These are phyloP conservation scores for Pseudomicrostroma phylloplanum DNA, from an alignment of 1,284 basidiomycete species.

Conservation along the genomic window DNA sequence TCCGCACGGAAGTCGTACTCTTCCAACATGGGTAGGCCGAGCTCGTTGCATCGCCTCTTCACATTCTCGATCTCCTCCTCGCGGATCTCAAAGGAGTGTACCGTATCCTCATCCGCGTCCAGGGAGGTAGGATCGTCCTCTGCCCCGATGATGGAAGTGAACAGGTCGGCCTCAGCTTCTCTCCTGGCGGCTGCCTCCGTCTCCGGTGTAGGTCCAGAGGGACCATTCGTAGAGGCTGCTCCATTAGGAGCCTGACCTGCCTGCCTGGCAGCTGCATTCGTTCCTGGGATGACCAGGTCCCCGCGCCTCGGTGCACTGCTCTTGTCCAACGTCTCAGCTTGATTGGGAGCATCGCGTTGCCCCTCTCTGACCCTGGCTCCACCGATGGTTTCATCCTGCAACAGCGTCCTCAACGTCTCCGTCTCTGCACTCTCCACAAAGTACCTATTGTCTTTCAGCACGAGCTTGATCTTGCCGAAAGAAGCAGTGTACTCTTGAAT, in stretches of 20 bases:
- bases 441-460: slow-evolving; percentile 50
- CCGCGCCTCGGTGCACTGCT: slow-evolving; percentile 35
- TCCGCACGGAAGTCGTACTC: slow-evolving; percentile 51
- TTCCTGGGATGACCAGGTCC: slow-evolving; percentile 45
- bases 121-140: slow-evolving; percentile 11
- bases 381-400: slow-evolving; percentile 44
- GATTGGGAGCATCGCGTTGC: slow-evolving; percentile 9
- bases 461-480: slow-evolving; percentile 51
- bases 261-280: slow-evolving; percentile 14
- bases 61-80: slow-evolving; percentile 48
- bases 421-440: slow-evolving; percentile 49
- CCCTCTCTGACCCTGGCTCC: slow-evolving; percentile 36
- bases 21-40: slow-evolving; percentile 49
- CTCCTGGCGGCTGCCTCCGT: slow-evolving; percentile 22
- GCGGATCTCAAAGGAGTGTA: slow-evolving; percentile 48
- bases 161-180: slow-evolving; percentile 44
- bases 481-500: slow-evolving; percentile 46
- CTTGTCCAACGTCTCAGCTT: slow-evolving; percentile 23
- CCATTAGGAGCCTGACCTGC: background rate
- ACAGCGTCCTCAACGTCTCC: slow-evolving; percentile 43
- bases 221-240: slow-evolving; percentile 14
- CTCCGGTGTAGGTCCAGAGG: slow-evolving; percentile 9
- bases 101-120: slow-evolving; percentile 40
- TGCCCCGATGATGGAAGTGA: slow-evolving; percentile 42
- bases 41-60: slow-evolving; percentile 48